Base-by-base conservation (phyloP, 1,139 yeast species). In the Pneumocystis oryctolagi region DNA sequence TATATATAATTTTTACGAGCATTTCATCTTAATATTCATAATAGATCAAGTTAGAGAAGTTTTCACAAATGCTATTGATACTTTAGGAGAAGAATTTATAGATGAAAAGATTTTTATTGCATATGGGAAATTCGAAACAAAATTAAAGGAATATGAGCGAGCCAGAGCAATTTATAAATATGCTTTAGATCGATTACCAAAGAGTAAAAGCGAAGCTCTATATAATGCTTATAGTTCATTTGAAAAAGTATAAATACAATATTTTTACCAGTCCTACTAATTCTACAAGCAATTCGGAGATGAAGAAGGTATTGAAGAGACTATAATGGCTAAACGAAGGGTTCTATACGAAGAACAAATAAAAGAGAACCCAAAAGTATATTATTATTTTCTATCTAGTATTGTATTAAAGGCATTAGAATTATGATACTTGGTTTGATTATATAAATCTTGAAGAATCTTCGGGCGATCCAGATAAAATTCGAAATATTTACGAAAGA, bases 381-480 rank as follows among this genome's bases (percentile, higher is more conserved):
- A 1, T 55, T 37, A 28, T n/a, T 8, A 3, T 8, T 28, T n/a
- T 39, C 16, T 28, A 30, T 18, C 25, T 16, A 8, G 20, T 30
- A 9, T 32, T 31, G 16, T 18, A 56, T 12, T 42, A 16, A 39
- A 6, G 5, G 25, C 6, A 20, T 25, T 25, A 47, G 35, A 87
- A 88, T 72, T 84, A 82, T 71, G 94, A 86, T 70, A 75, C 83
- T 0, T 89, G 97, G 97, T 89, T 95, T 89, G 72, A 82, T 0
- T 84, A 84, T 68, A 68, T 87, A 1, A 78, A 79, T 28, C 70
- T 87, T 30, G 75, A 74, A 62, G 76, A 77, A 39, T 74, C 78
- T 0, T 68, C 72, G 2, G 72, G 72, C 64, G 67, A 69, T 42
- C 64, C 71, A 62, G 66, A 68, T 65, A 72, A 71, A 57, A 66